phyloP scores from a whole-genome alignment of 192 early-diverging fungal genomes.

The Coemansia sp. region DNA sequence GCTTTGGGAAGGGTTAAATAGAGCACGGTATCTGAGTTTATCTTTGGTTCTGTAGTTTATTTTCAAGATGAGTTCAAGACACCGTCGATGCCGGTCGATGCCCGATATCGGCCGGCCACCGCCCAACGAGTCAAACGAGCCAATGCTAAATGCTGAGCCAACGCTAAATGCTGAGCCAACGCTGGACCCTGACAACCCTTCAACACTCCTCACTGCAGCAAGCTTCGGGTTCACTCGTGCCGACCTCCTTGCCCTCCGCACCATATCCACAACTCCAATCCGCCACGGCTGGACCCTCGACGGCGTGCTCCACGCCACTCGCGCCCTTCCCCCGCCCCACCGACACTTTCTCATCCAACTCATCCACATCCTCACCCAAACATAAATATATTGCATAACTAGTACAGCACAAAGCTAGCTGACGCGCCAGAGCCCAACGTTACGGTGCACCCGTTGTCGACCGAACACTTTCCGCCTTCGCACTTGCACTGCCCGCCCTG shows the following conservation, averaged over 20 bases:
- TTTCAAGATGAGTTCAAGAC: not conserved
- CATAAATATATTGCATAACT: not conserved
- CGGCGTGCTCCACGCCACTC: not conserved
- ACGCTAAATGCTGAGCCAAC: not conserved
- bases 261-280: not conserved
- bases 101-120: not conserved
- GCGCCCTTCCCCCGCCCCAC: not conserved
- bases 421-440: constrained; percentile 20
- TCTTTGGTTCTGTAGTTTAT: not conserved
- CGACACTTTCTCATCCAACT: not conserved
- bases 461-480: constrained; percentile 42
- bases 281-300: not conserved
- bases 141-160: too few relatives aligned
- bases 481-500: constrained; percentile 50
- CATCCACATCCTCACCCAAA: not conserved
- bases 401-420: constrained; percentile 44
- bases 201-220: not conserved
- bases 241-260: not conserved
- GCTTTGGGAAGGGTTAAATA: not conserved
- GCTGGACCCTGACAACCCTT: not conserved
- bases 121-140: not conserved
- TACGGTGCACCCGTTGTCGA: constrained; percentile 51
- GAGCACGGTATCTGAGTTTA: too few relatives aligned
- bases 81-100: not conserved
- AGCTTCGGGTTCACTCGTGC: not conserved